Conservation (phyloP, 176 grass and related monocot genomes). For the Neostapfia colusana region DNA sequence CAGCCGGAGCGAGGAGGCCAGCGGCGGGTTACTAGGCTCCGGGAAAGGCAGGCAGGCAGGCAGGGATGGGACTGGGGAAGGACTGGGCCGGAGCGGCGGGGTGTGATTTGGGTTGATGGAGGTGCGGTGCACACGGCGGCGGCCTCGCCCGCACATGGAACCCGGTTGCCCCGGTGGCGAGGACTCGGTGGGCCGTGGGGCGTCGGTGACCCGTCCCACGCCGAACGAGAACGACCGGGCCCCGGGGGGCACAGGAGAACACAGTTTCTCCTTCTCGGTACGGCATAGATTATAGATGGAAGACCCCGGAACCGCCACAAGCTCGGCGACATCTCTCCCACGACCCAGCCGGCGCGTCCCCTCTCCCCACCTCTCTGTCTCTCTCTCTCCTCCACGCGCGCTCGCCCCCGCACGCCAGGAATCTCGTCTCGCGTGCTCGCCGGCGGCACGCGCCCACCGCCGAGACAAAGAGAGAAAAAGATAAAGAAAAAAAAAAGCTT, state of each 20-base stretch:
- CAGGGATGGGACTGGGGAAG: slow-evolving; percentile 31
- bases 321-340: not conserved
- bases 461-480: no score
- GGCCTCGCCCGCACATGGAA: not conserved
- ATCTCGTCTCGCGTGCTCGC: not conserved
- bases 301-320: not conserved
- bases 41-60: no score
- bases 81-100: not conserved
- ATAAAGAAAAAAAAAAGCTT: no score
- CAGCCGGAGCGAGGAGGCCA: not conserved
- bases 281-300: not conserved
- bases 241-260: no score
- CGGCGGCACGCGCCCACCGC: not conserved
- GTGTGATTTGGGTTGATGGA: slow-evolving; percentile 12
- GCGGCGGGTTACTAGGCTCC: slow-evolving; percentile 1
- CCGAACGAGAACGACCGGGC: not conserved
- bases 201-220: not conserved
- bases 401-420: slow-evolving; percentile 22
- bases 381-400: not conserved
- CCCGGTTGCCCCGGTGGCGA: not conserved
- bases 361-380: no score
- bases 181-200: not conserved
- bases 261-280: not conserved
- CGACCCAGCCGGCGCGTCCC: not conserved
- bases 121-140: not conserved